phyloP scores from a whole-genome alignment of 129 eudicot genomes.

The Pulicaria dysenterica region DNA sequence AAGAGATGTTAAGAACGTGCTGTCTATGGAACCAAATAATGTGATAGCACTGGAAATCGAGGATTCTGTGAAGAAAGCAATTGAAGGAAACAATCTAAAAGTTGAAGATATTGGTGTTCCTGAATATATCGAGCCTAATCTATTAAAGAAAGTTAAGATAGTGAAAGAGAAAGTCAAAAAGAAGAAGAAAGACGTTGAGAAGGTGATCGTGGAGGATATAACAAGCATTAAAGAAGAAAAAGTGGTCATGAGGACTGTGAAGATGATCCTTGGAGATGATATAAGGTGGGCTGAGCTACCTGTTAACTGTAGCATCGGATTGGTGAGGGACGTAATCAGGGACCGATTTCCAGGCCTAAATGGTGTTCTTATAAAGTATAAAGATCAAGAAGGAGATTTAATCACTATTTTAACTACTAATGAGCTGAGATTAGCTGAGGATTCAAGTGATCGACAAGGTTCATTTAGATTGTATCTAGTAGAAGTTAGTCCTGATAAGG shows the following conservation, averaged over 20 bases:
- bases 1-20: slow-evolving; percentile 69
- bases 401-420: slow-evolving; percentile 77
- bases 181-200: slow-evolving; percentile 49
- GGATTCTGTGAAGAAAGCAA: slow-evolving; percentile 49
- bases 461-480: slow-evolving; percentile 59
- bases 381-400: slow-evolving; percentile 89
- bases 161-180: slow-evolving; percentile 49
- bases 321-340: slow-evolving; percentile 71
- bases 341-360: slow-evolving; percentile 75
- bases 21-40: slow-evolving; percentile 84
- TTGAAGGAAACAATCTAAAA: slow-evolving; percentile 50
- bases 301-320: slow-evolving; percentile 51
- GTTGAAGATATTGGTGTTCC: slow-evolving; percentile 49
- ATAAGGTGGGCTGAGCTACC: slow-evolving; percentile 88
- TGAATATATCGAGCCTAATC: slow-evolving; percentile 39
- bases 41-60: slow-evolving; percentile 63
- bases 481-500: slow-evolving; percentile 78
- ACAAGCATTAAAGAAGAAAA: slow-evolving; percentile 56
- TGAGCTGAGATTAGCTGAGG: slow-evolving; percentile 83
- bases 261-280: slow-evolving; percentile 83
- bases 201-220: slow-evolving; percentile 68
- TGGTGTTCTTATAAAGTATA: slow-evolving; percentile 85
- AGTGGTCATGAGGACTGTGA: slow-evolving; percentile 60
- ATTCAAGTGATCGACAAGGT: slow-evolving; percentile 55
- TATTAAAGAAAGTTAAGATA: slow-evolving; percentile 26